A percentile compares a stretch with the other conserved stretches of the same genome.
Evolutionary conservation across 345 rosid species (phyloP).

Genomic region (Cardamine occulta): DNA sequence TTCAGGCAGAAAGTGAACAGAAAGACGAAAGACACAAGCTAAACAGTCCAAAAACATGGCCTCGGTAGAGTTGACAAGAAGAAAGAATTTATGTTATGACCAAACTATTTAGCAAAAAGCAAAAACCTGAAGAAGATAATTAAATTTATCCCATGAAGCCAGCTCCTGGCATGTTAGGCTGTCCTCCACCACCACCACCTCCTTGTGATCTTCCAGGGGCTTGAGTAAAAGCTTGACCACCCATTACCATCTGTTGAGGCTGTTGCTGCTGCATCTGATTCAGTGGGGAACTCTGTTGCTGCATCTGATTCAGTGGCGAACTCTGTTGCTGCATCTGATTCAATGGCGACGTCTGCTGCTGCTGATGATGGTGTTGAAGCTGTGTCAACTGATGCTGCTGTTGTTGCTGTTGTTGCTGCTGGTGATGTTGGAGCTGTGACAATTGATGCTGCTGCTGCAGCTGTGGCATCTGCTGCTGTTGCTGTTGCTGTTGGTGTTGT

Average conservation of each 20-base stretch:
- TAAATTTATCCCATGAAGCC: constrained; percentile 56
- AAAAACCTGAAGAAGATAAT: constrained; percentile 15
- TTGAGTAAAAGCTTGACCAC: constrained; percentile 69
- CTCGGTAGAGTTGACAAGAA: constrained; percentile 11
- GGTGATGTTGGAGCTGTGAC: constrained; percentile 50
- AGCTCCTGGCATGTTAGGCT: constrained; percentile 72
- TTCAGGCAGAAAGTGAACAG: constrained; percentile 9
- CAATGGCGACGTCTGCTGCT: constrained; percentile 38
- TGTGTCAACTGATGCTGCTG: constrained; percentile 43
- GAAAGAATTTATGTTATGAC: constrained; percentile 12
- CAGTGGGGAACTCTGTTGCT: constrained; percentile 43
- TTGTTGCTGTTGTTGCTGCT: constrained; percentile 50
- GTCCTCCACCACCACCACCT: constrained; percentile 45
- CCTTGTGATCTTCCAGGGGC: constrained; percentile 72
- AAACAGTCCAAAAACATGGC: constrained; percentile 29
- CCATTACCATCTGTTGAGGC: constrained; percentile 82
- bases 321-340: constrained; percentile 39
- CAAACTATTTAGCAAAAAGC: constrained; percentile 20
- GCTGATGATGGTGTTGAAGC: constrained; percentile 52
- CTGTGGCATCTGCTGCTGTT: constrained; percentile 47
- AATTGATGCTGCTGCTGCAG: constrained; percentile 52
- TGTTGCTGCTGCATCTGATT: constrained; percentile 53
- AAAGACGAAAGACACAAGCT: constrained; percentile 1
- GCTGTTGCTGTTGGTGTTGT: constrained; percentile 47
- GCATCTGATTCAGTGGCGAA: constrained; percentile 25